Conservation (phyloP, 768 basidiomycete genomes). For the Melanogaster broomeanus region DNA sequence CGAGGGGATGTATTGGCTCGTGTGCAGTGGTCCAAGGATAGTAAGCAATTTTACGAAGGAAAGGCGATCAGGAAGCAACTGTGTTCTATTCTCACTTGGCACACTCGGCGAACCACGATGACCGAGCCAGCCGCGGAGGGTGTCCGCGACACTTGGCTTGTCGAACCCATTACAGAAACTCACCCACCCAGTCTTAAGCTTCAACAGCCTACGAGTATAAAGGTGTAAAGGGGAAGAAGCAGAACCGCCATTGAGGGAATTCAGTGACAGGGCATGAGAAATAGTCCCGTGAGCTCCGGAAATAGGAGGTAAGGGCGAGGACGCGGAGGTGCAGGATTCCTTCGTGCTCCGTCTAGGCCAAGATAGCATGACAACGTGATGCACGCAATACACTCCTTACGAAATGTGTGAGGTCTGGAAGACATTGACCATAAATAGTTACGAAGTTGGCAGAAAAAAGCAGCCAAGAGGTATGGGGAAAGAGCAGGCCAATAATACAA, state of each 20-base stretch:
- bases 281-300: background rate
- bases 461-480: slow-evolving; percentile 3
- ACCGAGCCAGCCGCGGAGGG: background rate
- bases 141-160: background rate
- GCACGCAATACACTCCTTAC: background rate
- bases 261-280: background rate
- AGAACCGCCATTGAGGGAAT: background rate
- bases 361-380: background rate
- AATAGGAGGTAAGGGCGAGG: background rate
- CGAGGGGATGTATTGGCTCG: background rate
- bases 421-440: slow-evolving; percentile 5
- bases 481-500: background rate
- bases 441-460: slow-evolving; percentile 5
- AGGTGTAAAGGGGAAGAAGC: background rate
- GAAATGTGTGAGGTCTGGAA: background rate
- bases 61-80: background rate
- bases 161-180: background rate
- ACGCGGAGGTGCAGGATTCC: background rate
- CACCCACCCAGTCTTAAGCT: background rate
- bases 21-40: background rate
- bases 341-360: background rate
- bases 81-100: background rate
- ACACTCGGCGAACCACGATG: background rate
- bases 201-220: background rate
- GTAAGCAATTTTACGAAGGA: background rate